Evolutionary conservation across 768 basidiomycete genomes (phyloP).

Genomic region (Lactarius pseudohatsudake): DNA sequence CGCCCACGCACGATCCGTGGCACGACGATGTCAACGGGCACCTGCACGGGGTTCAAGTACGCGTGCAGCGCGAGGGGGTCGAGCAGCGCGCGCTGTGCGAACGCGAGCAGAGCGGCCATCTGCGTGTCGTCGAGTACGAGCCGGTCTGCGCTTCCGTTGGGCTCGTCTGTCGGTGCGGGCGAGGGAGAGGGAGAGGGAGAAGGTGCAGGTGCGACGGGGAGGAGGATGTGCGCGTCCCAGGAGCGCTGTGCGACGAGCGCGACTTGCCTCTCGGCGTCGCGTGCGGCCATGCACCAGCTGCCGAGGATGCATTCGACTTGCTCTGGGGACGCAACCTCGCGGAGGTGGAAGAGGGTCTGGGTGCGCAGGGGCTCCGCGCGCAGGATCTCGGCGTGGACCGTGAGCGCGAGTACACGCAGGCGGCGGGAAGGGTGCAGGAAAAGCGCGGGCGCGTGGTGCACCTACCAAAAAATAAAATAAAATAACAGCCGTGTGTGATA

Average conservation of each 20-base stretch:
- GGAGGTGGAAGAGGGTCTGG: constrained; percentile 51
- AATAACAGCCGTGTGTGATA: not conserved
- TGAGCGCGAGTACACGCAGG: constrained; percentile 59
- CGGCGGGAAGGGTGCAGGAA: constrained; percentile 80
- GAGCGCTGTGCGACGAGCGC: constrained; percentile 48
- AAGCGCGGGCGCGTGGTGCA: constrained; percentile 83
- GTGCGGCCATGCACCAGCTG: constrained; percentile 68
- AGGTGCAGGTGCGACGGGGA: not conserved
- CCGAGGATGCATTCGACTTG: constrained; percentile 62
- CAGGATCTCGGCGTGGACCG: constrained; percentile 65
- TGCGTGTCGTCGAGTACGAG: constrained; percentile 38
- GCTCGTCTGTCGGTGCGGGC: not conserved
- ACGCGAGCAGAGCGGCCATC: constrained; percentile 45
- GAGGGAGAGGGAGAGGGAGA: too few species aligned
- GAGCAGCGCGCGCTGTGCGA: constrained; percentile 54
- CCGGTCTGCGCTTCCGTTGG: not conserved
- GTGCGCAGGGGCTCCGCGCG: constrained; percentile 49
- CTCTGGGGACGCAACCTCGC: constrained; percentile 46
- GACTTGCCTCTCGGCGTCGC: constrained; percentile 71
- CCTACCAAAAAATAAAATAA: constrained; percentile 41
- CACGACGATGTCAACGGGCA: constrained; percentile 41
- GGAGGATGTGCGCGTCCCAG: constrained; percentile 47
- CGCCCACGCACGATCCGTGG: constrained; percentile 37
- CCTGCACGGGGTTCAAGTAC: constrained; percentile 60
- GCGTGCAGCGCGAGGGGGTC: constrained; percentile 60